Evolutionary conservation across 2,329 filamentous ascomycete species (phyloP), one percentile per base, ranked within the genome.

Genomic region (Amesomyces nigricolor): DNA sequence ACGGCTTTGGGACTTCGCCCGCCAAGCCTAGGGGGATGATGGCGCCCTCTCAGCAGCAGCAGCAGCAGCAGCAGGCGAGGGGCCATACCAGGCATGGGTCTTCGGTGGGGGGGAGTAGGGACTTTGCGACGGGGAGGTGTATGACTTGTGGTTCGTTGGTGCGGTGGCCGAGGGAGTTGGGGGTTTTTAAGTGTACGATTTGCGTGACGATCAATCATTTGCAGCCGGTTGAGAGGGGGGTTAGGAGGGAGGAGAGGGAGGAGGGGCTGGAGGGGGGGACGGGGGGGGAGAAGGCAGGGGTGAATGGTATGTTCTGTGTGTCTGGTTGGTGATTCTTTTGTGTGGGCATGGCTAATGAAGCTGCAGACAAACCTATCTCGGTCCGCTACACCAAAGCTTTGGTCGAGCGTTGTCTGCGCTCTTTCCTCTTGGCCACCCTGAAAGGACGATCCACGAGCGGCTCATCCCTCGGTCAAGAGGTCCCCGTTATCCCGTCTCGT

Each of bases 141-240:
- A 91, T 92, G 81, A 91, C 90, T 35, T 96, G 91, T 70, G 88
- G 86, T 64, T 87, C 87, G 53, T 81, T 85, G 54, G 86, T 95
- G 61, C 80, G 87, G 54, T 95, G 90, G 86, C 89, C 89, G 2
- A 81, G 79, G 59, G 81, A 86, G 51, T 72, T 91, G 58, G 80
- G 80, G 37, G 81, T 86, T 38, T 95, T 94, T 70, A 81, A 89
- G 63, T 96, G 91, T 70, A 87, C 88, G 42, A 86, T 89, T 53
- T 96, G 91, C 69, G 74, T 88, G 64, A 94, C 88, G 16, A 84
- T 96, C 67, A 95, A 95, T 67, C 90, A 95, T 67, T 70, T 95
- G 51, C 76, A 80, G 57, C 77, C 78, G 1, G 52, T 59, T 29
- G 67, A 67, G 32, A 65, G 68, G 11, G 56, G 63, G 26, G 37